Conservation (phyloP, 164 flowering plant genomes). For the Pachysandra terminalis region DNA sequence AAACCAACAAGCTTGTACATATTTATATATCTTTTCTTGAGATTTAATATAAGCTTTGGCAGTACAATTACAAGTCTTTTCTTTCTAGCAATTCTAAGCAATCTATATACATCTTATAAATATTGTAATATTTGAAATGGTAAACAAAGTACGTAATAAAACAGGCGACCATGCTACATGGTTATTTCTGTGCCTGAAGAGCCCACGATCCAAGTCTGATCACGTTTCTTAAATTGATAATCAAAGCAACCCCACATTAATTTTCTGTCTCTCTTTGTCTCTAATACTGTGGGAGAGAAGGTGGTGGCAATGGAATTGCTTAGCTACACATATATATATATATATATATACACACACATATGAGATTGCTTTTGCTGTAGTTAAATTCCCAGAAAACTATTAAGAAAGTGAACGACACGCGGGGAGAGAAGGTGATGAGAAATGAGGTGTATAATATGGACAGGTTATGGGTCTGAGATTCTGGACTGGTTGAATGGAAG, state of each 20-base stretch:
- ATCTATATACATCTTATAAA: no score
- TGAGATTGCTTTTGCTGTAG: background rate
- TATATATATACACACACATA: background rate
- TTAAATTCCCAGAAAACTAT: background rate
- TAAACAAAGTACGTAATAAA: no score
- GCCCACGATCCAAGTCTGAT: constrained; percentile 32
- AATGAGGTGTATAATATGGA: constrained; percentile 3
- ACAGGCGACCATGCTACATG: background rate
- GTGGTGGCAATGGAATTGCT: background rate
- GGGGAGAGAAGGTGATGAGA: constrained; percentile 15
- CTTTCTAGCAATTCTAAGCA: no score
- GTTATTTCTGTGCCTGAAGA: constrained; percentile 10
- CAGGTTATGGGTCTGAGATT: constrained; percentile 19
- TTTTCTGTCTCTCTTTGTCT: constrained; percentile 17
- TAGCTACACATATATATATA: background rate
- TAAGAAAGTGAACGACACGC: background rate
- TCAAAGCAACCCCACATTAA: constrained; percentile 12
- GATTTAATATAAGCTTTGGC: background rate
- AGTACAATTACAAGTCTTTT: background rate
- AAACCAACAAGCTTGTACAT: constrained; percentile 15
- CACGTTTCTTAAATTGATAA: constrained; percentile 25
- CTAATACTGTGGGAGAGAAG: constrained; percentile 13
- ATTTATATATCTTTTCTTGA: background rate
- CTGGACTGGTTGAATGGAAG: constrained; percentile 8
- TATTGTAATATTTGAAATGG: no score